phyloP scores from a whole-genome alignment of 148 eudicot genomes.

The Salicornia ramosissima region DNA sequence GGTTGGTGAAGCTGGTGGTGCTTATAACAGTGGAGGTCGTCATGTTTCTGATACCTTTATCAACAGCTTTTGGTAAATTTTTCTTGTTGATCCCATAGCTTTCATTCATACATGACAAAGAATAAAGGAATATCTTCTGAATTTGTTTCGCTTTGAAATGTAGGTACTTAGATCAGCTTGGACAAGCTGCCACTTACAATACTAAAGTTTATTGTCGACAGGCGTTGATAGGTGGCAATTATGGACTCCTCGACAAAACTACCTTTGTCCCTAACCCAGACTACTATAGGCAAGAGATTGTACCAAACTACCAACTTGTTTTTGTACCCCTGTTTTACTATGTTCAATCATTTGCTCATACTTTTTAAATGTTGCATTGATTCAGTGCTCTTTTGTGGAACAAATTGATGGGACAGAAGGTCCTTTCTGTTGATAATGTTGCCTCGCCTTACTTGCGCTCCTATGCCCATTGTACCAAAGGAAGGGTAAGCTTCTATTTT shows the following conservation, averaged over 20 bases:
- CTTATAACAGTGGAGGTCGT: constrained; percentile 82
- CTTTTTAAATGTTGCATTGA: neutral
- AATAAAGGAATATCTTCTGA: neutral
- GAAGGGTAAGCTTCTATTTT: constrained; percentile 49
- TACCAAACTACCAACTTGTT: neutral
- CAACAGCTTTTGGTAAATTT: constrained; percentile 79
- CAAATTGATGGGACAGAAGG: constrained; percentile 77
- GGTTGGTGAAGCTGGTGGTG: constrained; percentile 98
- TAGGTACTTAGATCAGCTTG: constrained; percentile 90
- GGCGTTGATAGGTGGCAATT: constrained; percentile 76
- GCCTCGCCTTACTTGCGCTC: constrained; percentile 57
- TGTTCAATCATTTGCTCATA: neutral
- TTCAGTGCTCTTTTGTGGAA: constrained; percentile 82
- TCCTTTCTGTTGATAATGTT: constrained; percentile 47
- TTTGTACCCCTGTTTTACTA: neutral
- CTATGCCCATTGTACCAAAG: constrained; percentile 81
- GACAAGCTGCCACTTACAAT: constrained; percentile 62
- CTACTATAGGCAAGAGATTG: constrained; percentile 56
- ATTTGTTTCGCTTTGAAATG: constrained; percentile 9
- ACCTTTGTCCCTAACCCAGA: constrained; percentile 84
- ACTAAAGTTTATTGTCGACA: constrained; percentile 89
- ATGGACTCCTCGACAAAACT: constrained; percentile 61
- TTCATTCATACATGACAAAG: neutral
- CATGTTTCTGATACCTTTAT: constrained; percentile 65
- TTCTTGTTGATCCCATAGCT: neutral